Base-by-base conservation (phyloP, 2,329 filamentous ascomycete species). In the Sclerotinia glacialis region DNA sequence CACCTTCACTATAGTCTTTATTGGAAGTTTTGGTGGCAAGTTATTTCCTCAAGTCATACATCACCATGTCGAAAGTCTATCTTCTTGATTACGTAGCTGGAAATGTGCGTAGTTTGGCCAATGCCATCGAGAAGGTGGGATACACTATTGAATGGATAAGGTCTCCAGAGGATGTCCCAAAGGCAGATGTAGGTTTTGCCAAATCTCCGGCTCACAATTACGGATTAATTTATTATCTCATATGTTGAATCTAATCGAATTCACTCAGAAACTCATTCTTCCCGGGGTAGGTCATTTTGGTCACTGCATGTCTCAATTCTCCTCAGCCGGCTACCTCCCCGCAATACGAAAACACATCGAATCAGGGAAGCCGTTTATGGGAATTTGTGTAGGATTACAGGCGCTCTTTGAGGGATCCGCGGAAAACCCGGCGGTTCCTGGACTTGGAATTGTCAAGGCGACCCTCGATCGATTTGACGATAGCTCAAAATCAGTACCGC, bases 251-350 rank as follows among this genome's bases (percentile, higher is more conserved):
- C 47, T 60, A 53, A 47, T 61, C 4, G n/a, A 2, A 6, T n/a
- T 1, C 9, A 26, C 64, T 58, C 61, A 96, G 89, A 96, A 89
- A 85, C 86, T 99, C 74, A 97, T 99, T 71, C 86, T 99, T 34
- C 95, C 95, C 6, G 95, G 95, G 68, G 95, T 99, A 69, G 95
- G 95, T 73, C 94, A 99, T 83, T 99, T 98, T 75, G 95, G 95
- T 69, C 93, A 99, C 82, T 99, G 95, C 79, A 83, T 98, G 71
- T 87, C 87, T 37, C 93, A 97, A 76, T 88, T 99, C 72, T 83
- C 89, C 21, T 84, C 87, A 52, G 92, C 92, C 47, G 92, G 91
- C 70, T 99, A 93, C 79, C 82, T 94, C 65, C 90, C 92, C 68
- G 91, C 93, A 12, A 89, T 99, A 71, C 86, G 83, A 72, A 83